Evolutionary conservation across 2,329 filamentous ascomycete genomes (phyloP), one percentile per base, ranked within the genome.

Genomic region (Phaeosphaeria sp.): DNA sequence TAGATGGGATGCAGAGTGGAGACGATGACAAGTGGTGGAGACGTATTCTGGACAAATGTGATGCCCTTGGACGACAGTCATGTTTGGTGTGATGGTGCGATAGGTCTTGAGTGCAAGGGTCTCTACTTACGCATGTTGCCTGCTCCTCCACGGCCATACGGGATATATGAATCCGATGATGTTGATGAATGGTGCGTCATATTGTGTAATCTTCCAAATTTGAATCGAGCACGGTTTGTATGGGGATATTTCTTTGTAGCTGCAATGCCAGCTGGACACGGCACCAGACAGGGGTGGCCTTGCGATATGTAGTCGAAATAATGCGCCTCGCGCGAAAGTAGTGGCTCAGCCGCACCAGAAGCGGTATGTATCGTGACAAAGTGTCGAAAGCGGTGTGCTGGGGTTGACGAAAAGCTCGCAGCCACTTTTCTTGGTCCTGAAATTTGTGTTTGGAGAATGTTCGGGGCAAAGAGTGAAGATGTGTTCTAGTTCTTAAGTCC

Each of bases 111-210:
- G n/a, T n/a, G n/a, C n/a, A n/a, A n/a, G n/a, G n/a, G n/a, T n/a
- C 15, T 6, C 3, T 3, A 36, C 30, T 36, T 55, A 60, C 60
- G 60, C 56, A 62, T 62, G 21, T 62, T 62, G 21, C 60, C 60
- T 15, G 60, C 60, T 47, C 60, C 60, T 2, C 60, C 60, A 6
- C 60, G 60, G 9, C 60, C 60, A 18, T 62, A 62, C 9, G 60
- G 47, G 21, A 62, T 53, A 25, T 52, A 62, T 2, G 53, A 39
- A 30, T 62, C 54, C 22, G 24, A 4, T n/a, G 46, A 24, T n/a
- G 39, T 49, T 9, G 36, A 44, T 33, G 24, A n/a, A 9, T 6
- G 5, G 30, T 7, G 25, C 25, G 9, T 39, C 3, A 22, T 30
- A 11, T 36, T 21, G 30, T 36, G 11, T 36, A 36, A 44, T 1